Base-by-base conservation (phyloP, 2,329 filamentous ascomycete species). In the Monosporascus sp. region DNA sequence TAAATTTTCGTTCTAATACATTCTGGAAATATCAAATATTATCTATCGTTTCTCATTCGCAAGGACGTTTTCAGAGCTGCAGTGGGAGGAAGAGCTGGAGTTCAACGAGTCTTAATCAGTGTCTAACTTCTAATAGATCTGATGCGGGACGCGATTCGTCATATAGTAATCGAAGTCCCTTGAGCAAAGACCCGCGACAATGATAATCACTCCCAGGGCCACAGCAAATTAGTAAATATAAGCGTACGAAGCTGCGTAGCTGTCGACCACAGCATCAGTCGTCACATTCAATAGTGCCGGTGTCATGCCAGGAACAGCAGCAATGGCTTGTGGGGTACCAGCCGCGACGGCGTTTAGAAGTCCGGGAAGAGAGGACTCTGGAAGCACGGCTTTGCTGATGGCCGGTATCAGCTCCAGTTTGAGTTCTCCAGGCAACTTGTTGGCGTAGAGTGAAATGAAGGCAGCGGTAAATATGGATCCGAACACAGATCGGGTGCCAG, bases 101-200 rank as follows among this genome's bases (percentile, higher is more conserved):
- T 25, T 7, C n/a, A 41, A 22, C 24, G 55, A 43, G 49, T 61
- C 57, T 49, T 55, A 54, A 43, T 50, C 53, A 2, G 54, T 54
- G 7, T 61, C 57, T 7, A 45, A 50, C 54, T 61, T 59, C 36
- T 57, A 49, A 52, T 59, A 59, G 9, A 60, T 41, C 22, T 55
- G 55, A 24, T 53, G 39, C 36, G 53, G 50, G 38, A 60, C 58
- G 47, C 59, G 57, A 27, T 59, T 49, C 7, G 54, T 60, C 20
- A 60, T 46, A 50, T 60, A 53, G 24, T 50, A 52, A 27, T 59
- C 58, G 25, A 60, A 60, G 54, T 60, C 58, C 3, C 57, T 51
- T n/a, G 54, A 31, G 36, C 24, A 49, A 24, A 53, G 14, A 9
- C 53, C 52, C 7, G 59, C 57, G 36, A 57, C 48, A 38, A 59